Percentiles rank a stretch among this genome's conserved stretches.
These are phyloP conservation scores for Paecilomyces variotii DNA, from an alignment of 2,329 filamentous ascomycete genomes.

Conservation along the genomic window DNA sequence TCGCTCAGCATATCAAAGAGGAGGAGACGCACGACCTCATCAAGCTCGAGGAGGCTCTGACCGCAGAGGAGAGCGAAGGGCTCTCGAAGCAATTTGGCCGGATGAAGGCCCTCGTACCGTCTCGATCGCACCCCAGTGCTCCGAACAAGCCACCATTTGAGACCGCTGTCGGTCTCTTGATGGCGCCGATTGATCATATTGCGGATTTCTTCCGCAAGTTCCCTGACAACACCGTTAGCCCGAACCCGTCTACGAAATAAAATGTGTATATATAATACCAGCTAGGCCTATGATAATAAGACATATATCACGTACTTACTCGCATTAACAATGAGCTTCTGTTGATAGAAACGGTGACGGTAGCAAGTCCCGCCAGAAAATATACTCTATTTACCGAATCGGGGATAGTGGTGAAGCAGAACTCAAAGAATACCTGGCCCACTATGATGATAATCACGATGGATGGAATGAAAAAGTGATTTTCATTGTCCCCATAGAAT, in stretches of 20 bases:
- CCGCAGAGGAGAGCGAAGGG: slow-evolving; percentile 23
- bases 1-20: slow-evolving; percentile 42
- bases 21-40: slow-evolving; percentile 46
- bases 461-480: no score
- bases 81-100: slow-evolving; percentile 40
- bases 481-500: no score
- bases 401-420: neutral
- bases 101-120: slow-evolving; percentile 48
- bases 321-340: neutral
- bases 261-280: neutral
- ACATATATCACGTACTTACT: neutral
- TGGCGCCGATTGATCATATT: slow-evolving; percentile 50
- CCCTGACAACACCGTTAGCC: slow-evolving; percentile 21
- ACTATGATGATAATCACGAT: no score
- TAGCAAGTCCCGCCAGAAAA: neutral
- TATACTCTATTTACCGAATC: neutral
- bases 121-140: slow-evolving; percentile 44
- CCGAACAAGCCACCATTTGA: slow-evolving; percentile 50
- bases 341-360: neutral
- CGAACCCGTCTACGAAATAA: neutral
- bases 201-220: slow-evolving; percentile 50
- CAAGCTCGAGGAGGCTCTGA: slow-evolving; percentile 39
- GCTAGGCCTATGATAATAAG: neutral
- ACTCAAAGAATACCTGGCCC: neutral
- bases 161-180: slow-evolving; percentile 45